phyloP scores from a whole-genome alignment of 2,329 filamentous ascomycete species.

The Colletotrichum acutatum region DNA sequence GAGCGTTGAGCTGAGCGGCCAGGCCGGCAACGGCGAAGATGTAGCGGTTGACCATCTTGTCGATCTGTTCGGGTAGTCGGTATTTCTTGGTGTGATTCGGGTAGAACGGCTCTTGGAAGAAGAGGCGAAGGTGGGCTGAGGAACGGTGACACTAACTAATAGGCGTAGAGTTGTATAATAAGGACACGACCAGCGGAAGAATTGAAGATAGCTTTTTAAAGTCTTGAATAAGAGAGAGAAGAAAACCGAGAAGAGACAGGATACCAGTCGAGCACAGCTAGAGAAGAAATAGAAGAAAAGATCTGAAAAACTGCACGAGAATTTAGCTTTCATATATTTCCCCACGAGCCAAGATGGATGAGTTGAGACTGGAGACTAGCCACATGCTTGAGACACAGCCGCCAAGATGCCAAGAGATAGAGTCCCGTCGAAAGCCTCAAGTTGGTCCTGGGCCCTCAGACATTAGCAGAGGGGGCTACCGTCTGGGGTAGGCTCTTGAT shows the following conservation, averaged over 20 bases:
- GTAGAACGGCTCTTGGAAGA: neutral
- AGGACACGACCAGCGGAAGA: constrained; percentile 34
- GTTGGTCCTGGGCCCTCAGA: constrained; percentile 27
- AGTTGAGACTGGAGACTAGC: constrained; percentile 21
- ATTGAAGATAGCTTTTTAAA: constrained; percentile 11
- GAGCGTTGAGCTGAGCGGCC: constrained; percentile 41
- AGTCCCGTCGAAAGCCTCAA: constrained; percentile 24
- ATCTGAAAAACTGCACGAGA: constrained; percentile 3
- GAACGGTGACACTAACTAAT: constrained; percentile 25
- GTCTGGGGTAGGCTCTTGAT: constrained; percentile 25
- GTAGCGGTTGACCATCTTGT: constrained; percentile 39
- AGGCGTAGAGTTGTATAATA: constrained; percentile 26
- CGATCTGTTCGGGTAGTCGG: constrained; percentile 13
- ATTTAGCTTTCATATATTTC: constrained; percentile 34
- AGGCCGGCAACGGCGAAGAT: constrained; percentile 44
- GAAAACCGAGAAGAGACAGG: constrained; percentile 22
- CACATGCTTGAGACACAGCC: constrained; percentile 30
- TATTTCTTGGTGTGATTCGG: constrained; percentile 28
- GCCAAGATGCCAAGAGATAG: constrained; percentile 32
- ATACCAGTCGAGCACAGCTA: constrained; percentile 35
- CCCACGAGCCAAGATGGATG: constrained; percentile 27
- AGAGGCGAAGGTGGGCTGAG: neutral
- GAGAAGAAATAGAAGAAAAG: constrained; percentile 7
- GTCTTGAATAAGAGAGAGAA: constrained; percentile 7
- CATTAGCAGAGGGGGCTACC: constrained; percentile 19